phyloP scores from a whole-genome alignment of 2,329 filamentous ascomycete species.

The Mollisia scopiformis region DNA sequence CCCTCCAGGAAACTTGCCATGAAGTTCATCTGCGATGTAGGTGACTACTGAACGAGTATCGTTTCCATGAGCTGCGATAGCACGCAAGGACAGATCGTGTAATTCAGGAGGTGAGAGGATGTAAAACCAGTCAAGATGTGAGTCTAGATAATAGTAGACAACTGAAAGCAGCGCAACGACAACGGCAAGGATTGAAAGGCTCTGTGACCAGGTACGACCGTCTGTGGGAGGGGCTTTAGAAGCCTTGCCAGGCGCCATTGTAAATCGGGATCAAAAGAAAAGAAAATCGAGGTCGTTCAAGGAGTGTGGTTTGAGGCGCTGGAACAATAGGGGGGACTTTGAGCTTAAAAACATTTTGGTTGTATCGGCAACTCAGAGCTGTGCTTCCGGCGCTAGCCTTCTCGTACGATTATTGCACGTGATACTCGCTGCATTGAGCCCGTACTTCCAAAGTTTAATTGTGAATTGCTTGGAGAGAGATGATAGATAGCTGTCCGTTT shows the following conservation, averaged over 20 bases:
- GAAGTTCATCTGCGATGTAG: slow-evolving; percentile 72
- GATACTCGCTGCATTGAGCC: too few relatives aligned
- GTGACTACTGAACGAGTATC: slow-evolving; percentile 71
- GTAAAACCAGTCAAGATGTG: slow-evolving; percentile 62
- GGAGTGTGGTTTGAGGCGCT: neutral
- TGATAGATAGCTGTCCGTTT: too few relatives aligned
- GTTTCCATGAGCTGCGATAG: slow-evolving; percentile 71
- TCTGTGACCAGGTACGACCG: slow-evolving; percentile 7
- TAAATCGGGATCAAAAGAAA: neutral
- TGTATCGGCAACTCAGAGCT: neutral
- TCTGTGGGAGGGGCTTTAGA: neutral
- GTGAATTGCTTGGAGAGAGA: too few relatives aligned
- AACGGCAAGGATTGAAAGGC: slow-evolving; percentile 53
- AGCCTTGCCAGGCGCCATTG: slow-evolving; percentile 10
- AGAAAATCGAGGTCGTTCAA: neutral
- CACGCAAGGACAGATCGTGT: slow-evolving; percentile 67
- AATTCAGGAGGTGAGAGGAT: slow-evolving; percentile 73
- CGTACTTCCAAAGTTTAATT: neutral
- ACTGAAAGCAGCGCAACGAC: slow-evolving; percentile 57
- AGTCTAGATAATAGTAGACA: slow-evolving; percentile 58
- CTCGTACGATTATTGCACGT: neutral
- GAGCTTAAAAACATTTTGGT: neutral
- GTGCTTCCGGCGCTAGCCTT: slow-evolving; percentile 2
- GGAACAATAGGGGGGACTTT: neutral
- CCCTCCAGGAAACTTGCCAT: slow-evolving; percentile 46